Evolutionary conservation across 352 stramenopile species (phyloP).

Genomic region (Pythium guiyangense): DNA sequence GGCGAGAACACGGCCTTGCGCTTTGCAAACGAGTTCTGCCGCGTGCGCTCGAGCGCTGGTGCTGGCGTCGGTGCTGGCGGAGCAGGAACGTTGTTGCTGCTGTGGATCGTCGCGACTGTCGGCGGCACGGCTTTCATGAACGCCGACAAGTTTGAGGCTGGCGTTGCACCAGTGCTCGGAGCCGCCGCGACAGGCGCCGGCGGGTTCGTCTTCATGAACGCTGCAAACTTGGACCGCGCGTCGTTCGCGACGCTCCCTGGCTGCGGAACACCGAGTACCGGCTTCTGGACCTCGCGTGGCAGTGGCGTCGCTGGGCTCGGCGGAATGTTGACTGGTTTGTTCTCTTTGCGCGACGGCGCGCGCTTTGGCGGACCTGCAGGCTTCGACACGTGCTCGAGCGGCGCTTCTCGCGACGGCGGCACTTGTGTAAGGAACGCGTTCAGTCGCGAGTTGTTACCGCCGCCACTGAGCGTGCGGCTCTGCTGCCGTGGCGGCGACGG

Average conservation of each 20-base stretch:
- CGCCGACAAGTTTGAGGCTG: constrained; percentile 18
- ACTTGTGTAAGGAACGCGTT: constrained; percentile 81
- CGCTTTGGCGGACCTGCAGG: constrained; percentile 53
- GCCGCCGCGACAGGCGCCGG: constrained; percentile 19
- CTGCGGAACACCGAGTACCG: constrained; percentile 14
- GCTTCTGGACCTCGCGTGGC: constrained; percentile 14
- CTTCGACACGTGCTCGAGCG: constrained; percentile 53
- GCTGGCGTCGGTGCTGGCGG: constrained; percentile 10
- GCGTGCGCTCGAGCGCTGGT: constrained; percentile 14
- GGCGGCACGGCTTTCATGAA: constrained; percentile 31
- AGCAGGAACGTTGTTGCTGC: too few relatives aligned
- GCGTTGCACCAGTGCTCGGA: constrained; percentile 13
- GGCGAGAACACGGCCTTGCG: constrained; percentile 57
- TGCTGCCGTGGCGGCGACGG: constrained; percentile 21
- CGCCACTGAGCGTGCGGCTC: constrained; percentile 40
- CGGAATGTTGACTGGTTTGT: constrained; percentile 13
- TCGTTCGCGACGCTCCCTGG: constrained; percentile 18
- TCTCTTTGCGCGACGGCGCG: constrained; percentile 38
- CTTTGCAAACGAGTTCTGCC: constrained; percentile 46
- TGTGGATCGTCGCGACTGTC: constrained; percentile 2
- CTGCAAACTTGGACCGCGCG: constrained; percentile 72
- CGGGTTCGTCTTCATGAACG: constrained; percentile 77
- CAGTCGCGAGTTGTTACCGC: constrained; percentile 46
- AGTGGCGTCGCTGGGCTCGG: constrained; percentile 22
- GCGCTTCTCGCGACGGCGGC: constrained; percentile 44